These are phyloP conservation scores for Fusarium algeriense DNA, from an alignment of 2,329 filamentous ascomycete genomes.

Conservation along the genomic window DNA sequence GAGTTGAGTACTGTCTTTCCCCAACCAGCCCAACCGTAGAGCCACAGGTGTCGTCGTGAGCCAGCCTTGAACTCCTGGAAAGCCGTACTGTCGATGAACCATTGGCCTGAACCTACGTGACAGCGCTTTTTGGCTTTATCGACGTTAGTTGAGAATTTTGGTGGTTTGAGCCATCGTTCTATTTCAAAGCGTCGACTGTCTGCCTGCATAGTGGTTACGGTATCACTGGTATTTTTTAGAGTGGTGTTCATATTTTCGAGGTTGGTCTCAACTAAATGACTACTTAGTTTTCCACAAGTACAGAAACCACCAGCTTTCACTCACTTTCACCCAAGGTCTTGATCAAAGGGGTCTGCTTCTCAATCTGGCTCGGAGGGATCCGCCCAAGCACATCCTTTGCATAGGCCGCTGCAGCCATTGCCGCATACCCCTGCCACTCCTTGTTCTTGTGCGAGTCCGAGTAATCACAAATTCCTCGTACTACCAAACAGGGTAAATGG, in stretches of 20 bases:
- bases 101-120: constrained; percentile 11
- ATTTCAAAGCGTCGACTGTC: not conserved
- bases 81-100: rapidly evolving
- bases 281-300: not conserved
- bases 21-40: constrained; percentile 31
- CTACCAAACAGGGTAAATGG: no score
- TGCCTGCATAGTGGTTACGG: not conserved
- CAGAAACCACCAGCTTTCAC: not conserved
- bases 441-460: no score
- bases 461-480: no score
- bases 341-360: rapidly evolving
- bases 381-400: not conserved
- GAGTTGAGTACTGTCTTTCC: constrained; percentile 43
- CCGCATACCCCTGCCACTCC: not conserved
- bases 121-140: constrained; percentile 18
- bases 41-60: not conserved
- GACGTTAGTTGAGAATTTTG: constrained; percentile 21
- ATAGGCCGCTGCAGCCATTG: not conserved
- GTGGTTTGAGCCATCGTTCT: constrained; percentile 26
- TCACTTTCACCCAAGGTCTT: rapidly evolving
- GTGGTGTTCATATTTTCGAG: not conserved
- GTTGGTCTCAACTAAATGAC: not conserved
- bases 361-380: rapidly evolving
- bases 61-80: not conserved
- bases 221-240: not conserved